These are phyloP conservation scores for Lactifluus piperatus DNA, from an alignment of 768 basidiomycete genomes.

Conservation along the genomic window DNA sequence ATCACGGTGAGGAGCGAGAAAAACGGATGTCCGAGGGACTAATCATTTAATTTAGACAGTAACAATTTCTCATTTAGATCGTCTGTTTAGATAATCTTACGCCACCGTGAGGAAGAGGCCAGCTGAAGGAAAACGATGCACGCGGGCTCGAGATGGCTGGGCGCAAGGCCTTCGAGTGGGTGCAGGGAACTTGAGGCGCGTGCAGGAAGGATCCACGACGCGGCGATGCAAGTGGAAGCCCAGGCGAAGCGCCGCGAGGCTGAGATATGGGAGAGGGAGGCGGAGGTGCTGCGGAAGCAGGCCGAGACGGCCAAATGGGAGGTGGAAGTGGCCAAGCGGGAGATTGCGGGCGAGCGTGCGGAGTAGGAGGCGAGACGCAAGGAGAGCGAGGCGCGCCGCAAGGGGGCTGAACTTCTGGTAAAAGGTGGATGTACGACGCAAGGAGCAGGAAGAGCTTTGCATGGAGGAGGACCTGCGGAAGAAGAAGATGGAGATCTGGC, in stretches of 20 bases:
- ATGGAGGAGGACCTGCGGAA: constrained; percentile 5
- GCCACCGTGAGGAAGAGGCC: not conserved
- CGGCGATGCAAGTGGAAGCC: constrained; percentile 3
- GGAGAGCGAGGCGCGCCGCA: constrained; percentile 3
- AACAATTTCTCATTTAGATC: constrained; percentile 1
- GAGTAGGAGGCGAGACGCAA: constrained; percentile 3
- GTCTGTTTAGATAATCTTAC: too few relatives aligned
- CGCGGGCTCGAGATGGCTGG: constrained; percentile 9
- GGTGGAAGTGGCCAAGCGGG: constrained; percentile 3
- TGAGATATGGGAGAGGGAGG: constrained; percentile 7
- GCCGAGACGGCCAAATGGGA: constrained; percentile 4
- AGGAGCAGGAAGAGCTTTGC: not conserved
- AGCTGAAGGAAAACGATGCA: not conserved
- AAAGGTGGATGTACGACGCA: not conserved
- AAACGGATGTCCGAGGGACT: too few relatives aligned
- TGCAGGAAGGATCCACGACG: constrained; percentile 4
- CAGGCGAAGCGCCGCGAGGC: not conserved
- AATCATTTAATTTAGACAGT: not conserved
- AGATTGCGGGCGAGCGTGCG: constrained; percentile 2
- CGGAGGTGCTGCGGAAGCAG: constrained; percentile 3
- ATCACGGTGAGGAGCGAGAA: not conserved
- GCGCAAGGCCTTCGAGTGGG: constrained; percentile 7
- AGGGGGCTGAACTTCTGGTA: constrained; percentile 3
- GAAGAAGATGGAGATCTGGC: not conserved
- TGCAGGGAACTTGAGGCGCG: constrained; percentile 9